A percentile compares a stretch with the other conserved stretches of the same genome.
Evolutionary conservation across 2,329 filamentous ascomycete genomes (phyloP).

Genomic region (Aspergillus alliaceus): DNA sequence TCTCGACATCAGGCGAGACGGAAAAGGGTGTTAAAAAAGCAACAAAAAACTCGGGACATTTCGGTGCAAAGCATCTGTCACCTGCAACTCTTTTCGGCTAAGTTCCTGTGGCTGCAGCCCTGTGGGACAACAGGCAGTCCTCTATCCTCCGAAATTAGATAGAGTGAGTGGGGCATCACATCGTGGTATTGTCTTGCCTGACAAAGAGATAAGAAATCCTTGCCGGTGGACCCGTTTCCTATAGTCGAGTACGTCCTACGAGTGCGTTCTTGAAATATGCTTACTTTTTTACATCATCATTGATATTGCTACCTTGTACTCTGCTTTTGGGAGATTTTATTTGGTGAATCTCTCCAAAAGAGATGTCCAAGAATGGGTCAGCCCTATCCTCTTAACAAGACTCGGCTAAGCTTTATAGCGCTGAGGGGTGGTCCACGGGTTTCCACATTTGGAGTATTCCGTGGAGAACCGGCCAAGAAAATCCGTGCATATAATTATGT

Average conservation of each 20-base stretch:
- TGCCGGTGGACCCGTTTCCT: no score
- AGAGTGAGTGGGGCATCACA: background rate
- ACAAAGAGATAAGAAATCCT: background rate
- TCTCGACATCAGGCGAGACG: background rate
- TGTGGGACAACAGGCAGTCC: background rate
- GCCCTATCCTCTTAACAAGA: background rate
- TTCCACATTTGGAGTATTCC: background rate
- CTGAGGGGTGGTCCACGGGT: background rate
- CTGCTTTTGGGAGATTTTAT: no score
- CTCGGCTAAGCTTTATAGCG: background rate
- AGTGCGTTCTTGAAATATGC: no score
- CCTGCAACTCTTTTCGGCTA: background rate
- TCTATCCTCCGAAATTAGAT: background rate
- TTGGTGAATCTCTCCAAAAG: no score
- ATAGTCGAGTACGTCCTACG: no score
- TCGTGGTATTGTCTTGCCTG: background rate
- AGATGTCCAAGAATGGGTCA: background rate
- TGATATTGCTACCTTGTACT: no score
- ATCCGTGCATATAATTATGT: background rate
- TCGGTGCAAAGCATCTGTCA: background rate
- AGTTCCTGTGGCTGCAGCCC: background rate
- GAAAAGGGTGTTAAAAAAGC: background rate
- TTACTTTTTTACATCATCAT: no score
- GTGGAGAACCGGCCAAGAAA: background rate
- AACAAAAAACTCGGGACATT: background rate